phyloP scores from a whole-genome alignment of 2,329 filamentous ascomycete genomes.

The Ascosphaera acerosa region DNA sequence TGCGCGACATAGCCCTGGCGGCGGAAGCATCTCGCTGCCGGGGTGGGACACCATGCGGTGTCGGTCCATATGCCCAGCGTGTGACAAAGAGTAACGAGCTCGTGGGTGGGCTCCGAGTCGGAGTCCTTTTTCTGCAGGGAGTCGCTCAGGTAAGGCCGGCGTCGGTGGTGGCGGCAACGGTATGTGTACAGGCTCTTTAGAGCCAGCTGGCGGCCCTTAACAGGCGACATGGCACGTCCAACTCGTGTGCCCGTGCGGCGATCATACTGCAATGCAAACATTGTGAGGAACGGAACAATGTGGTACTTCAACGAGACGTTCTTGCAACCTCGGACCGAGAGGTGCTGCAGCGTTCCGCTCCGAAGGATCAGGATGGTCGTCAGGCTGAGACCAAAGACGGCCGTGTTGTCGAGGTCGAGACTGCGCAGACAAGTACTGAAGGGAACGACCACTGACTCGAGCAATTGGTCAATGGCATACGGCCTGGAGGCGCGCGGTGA shows the following conservation, averaged over 20 bases:
- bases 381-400: conserved; percentile 31
- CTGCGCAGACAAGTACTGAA: conserved; percentile 30
- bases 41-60: conserved; percentile 34
- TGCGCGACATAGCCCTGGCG: conserved; percentile 31
- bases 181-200: conserved; percentile 36
- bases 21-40: conserved; percentile 29
- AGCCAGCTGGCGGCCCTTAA: conserved; percentile 22
- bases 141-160: conserved; percentile 31
- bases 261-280: conserved; percentile 21
- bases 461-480: conserved; percentile 32
- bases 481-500: conserved; percentile 26
- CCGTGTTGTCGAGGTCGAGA: conserved; percentile 34
- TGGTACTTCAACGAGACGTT: conserved; percentile 40
- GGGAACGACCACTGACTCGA: conserved; percentile 29
- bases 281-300: conserved; percentile 31
- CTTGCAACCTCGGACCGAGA: conserved; percentile 36
- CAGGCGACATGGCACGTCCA: conserved; percentile 10
- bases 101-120: conserved; percentile 34
- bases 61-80: conserved; percentile 35
- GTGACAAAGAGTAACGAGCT: conserved; percentile 32
- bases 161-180: conserved; percentile 34
- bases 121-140: conserved; percentile 30
- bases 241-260: conserved; percentile 14
- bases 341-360: conserved; percentile 29
- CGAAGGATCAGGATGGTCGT: conserved; percentile 29